These are phyloP conservation scores for Hyaloscypha finlandica DNA, from an alignment of 495 filamentous ascomycete genomes.

Conservation along the genomic window DNA sequence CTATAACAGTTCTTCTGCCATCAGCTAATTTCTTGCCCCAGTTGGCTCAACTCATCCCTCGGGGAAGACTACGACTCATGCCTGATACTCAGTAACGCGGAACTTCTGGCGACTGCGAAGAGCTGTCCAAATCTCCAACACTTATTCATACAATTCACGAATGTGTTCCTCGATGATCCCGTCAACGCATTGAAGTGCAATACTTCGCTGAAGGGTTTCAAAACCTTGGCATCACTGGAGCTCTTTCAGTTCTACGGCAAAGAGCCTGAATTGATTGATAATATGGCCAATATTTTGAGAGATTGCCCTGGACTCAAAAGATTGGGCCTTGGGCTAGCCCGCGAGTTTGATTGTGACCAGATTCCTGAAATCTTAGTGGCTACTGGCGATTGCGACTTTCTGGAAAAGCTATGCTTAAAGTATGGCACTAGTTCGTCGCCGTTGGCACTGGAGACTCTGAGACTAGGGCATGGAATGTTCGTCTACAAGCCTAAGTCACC, in stretches of 20 bases:
- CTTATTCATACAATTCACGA: background rate
- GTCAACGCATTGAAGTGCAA: background rate
- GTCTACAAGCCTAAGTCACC: background rate
- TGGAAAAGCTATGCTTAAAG: constrained; percentile 3
- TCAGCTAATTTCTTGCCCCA: background rate
- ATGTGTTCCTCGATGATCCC: background rate
- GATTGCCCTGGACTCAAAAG: constrained; percentile 8
- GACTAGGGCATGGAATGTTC: constrained; percentile 5
- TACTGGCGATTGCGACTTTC: background rate
- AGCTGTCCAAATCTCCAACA: background rate
- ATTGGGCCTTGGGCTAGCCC: constrained; percentile 10
- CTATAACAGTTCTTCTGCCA: too few species aligned
- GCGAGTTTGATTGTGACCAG: background rate
- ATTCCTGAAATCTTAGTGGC: constrained; percentile 6
- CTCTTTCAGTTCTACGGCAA: constrained; percentile 6
- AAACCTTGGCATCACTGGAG: constrained; percentile 17
- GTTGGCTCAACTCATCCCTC: constrained; percentile 12
- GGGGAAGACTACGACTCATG: background rate
- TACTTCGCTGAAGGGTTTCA: constrained; percentile 14
- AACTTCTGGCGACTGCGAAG: constrained; percentile 2
- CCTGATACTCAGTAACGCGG: background rate
- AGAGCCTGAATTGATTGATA: background rate
- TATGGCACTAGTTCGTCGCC: background rate
- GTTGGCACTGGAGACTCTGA: constrained; percentile 5
- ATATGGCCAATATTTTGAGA: background rate